Evolutionary conservation across 2,329 filamentous ascomycete genomes (phyloP), one percentile per base, ranked within the genome.

Genomic region (Camptophora hylomeconis): DNA sequence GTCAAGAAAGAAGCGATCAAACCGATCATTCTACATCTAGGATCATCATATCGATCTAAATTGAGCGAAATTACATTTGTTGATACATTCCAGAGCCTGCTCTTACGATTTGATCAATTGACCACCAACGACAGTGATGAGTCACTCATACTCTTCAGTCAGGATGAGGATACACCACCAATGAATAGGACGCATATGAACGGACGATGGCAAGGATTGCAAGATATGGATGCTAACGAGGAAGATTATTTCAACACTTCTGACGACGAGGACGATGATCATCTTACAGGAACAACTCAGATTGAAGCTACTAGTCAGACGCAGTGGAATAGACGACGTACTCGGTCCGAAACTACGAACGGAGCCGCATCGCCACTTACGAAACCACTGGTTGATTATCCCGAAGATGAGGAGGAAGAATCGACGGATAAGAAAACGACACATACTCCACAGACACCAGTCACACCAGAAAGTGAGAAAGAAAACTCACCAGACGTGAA

Each of bases 171-270:
- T 1, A 56, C 60, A 39, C 59, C 45, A 38, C 54, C 53, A 7
- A 50, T 53, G 23, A 50, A 56, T 20, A 54, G 58, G 33, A 56
- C 51, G 30, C 60, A 63, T 20, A 51, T 68, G 31, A 74, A 72
- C 35, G 67, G 67, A 17, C 56, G 72, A 37, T 78, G 79, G 53
- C 71, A 74, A 40, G 75, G 71, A 24, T 68, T 92, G 50, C 82
- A 82, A 47, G 84, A 92, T 30, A 69, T 86, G 48, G 87, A 94
- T 49, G 67, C 76, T 5, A 74, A 77, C 7, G 82, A 94, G 51
- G 87, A 94, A 46, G 83, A 87, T 23, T 98, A 95, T 53, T 95
- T 92, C 68, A 87, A 92, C 45, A 73, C 71, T 0, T 83, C 80
- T 1, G 86, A 94, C 44, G 81, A 89, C 25, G 79, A 86, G 35